A percentile compares a stretch with the other conserved stretches of the same genome.
Conservation (phyloP, 192 early-diverging fungal species). For the Backusella sp. region DNA sequence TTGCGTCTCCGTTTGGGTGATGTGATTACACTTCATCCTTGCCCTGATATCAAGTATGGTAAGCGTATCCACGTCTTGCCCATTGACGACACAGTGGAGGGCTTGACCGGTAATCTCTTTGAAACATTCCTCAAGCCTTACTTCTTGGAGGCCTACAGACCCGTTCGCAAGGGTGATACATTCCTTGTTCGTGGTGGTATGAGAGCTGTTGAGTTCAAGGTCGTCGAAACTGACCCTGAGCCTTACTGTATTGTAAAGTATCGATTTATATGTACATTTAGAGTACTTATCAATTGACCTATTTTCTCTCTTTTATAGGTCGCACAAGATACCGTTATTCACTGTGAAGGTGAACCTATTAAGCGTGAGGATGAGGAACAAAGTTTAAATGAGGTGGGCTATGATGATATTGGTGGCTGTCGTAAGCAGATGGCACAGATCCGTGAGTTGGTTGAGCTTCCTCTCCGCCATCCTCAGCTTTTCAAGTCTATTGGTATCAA, state of each 20-base stretch:
- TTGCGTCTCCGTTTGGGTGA: constrained; percentile 95
- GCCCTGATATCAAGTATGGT: constrained; percentile 97
- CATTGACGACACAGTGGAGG: constrained; percentile 98
- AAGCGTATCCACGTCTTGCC: constrained; percentile 96
- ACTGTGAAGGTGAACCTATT: constrained; percentile 98
- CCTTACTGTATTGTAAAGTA: constrained; percentile 93
- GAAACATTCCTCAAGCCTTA: constrained; percentile 98
- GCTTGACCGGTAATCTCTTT: constrained; percentile 96
- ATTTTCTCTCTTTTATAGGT: constrained; percentile 53
- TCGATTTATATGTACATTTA: too few species aligned
- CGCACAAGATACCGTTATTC: constrained; percentile 96
- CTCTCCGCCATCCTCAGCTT: constrained; percentile 97
- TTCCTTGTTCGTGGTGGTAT: constrained; percentile 95
- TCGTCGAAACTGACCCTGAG: constrained; percentile 91
- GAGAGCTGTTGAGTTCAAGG: constrained; percentile 99
- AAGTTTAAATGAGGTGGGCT: constrained; percentile 90
- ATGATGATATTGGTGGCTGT: constrained; percentile 98
- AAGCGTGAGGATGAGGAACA: constrained; percentile 98
- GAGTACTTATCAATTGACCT: too few species aligned
- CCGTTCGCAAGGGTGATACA: constrained; percentile 91
- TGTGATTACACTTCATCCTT: constrained; percentile 93
- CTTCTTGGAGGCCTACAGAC: constrained; percentile 97
- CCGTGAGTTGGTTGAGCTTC: constrained; percentile 96
- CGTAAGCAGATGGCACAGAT: constrained; percentile 99
- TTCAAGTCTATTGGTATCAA: constrained; percentile 99